Conservation (phyloP, 352 stramenopile species). For the Pythium dissimile region DNA sequence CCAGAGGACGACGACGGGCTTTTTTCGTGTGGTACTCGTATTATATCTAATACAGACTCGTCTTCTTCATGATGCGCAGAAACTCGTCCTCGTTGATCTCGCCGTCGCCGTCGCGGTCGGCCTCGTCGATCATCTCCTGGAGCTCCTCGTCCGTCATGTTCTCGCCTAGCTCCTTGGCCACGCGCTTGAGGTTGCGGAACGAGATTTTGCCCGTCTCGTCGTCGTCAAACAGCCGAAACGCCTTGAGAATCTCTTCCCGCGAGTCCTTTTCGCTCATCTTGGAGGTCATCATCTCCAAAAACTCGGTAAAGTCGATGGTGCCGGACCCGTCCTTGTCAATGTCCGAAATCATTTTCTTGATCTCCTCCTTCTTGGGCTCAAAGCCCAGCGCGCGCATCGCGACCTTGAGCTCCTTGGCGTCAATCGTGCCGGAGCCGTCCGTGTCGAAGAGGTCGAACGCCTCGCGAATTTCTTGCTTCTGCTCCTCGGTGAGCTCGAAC, state of each 20-base stretch:
- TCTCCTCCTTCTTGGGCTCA: constrained; percentile 97
- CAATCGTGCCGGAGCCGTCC: constrained; percentile 93
- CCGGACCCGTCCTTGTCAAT: constrained; percentile 95
- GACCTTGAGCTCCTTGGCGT: constrained; percentile 95
- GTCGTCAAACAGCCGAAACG: constrained; percentile 98
- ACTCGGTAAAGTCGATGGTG: constrained; percentile 97
- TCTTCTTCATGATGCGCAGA: constrained; percentile 97
- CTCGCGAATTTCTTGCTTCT: constrained; percentile 95
- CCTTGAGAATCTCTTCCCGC: constrained; percentile 96
- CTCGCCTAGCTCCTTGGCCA: constrained; percentile 96
- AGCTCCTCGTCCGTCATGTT: constrained; percentile 97
- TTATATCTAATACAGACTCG: constrained; percentile 73
- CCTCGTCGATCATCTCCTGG: constrained; percentile 98
- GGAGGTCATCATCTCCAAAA: constrained; percentile 97
- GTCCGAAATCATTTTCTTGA: constrained; percentile 97
- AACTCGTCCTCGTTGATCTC: constrained; percentile 97
- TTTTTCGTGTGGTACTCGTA: too few species aligned
- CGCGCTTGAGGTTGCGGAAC: constrained; percentile 95
- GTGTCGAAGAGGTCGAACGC: constrained; percentile 98
- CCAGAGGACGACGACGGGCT: too few species aligned
- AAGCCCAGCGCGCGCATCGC: constrained; percentile 96
- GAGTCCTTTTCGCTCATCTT: constrained; percentile 97
- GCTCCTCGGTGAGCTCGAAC: constrained; percentile 90
- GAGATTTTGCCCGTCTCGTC: constrained; percentile 97
- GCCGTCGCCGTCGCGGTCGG: constrained; percentile 93